Percentiles rank a stretch among this genome's conserved stretches.
These are phyloP conservation scores for Erythrophleum fordii DNA, from an alignment of 306 rosid genomes.

Conservation along the genomic window DNA sequence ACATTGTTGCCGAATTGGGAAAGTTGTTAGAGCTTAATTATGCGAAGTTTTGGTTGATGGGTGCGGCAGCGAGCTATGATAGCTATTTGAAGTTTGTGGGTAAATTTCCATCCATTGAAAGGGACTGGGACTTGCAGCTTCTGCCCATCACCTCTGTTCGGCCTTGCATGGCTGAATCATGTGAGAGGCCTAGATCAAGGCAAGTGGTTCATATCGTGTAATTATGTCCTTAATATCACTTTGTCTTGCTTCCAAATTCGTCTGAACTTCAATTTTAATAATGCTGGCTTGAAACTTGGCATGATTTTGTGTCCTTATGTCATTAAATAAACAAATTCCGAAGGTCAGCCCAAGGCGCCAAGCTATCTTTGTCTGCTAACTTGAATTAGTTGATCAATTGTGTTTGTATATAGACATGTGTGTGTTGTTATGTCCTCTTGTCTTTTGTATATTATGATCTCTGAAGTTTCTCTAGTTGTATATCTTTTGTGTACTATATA, in stretches of 20 bases:
- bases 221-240: neutral
- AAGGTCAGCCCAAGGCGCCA: neutral
- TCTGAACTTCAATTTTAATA: slow-evolving; percentile 1
- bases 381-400: neutral
- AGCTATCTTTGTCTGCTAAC: slow-evolving; percentile 1
- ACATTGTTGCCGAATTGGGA: slow-evolving; percentile 55
- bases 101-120: slow-evolving; percentile 73
- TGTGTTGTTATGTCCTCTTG: neutral
- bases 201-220: neutral
- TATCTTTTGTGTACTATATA: neutral
- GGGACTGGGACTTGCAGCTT: slow-evolving; percentile 89
- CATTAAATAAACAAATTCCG: neutral
- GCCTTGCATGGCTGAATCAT: slow-evolving; percentile 61
- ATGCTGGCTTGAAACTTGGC: neutral
- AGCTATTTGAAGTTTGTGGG: slow-evolving; percentile 73
- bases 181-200: slow-evolving; percentile 81
- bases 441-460: neutral
- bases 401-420: neutral
- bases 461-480: neutral
- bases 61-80: slow-evolving; percentile 75
- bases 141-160: slow-evolving; percentile 83
- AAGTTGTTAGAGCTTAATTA: slow-evolving; percentile 53
- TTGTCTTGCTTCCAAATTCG: neutral
- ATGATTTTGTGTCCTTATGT: neutral
- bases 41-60: slow-evolving; percentile 77